Base-by-base conservation (phyloP, 768 basidiomycete species). In the Lactarius trivialis region DNA sequence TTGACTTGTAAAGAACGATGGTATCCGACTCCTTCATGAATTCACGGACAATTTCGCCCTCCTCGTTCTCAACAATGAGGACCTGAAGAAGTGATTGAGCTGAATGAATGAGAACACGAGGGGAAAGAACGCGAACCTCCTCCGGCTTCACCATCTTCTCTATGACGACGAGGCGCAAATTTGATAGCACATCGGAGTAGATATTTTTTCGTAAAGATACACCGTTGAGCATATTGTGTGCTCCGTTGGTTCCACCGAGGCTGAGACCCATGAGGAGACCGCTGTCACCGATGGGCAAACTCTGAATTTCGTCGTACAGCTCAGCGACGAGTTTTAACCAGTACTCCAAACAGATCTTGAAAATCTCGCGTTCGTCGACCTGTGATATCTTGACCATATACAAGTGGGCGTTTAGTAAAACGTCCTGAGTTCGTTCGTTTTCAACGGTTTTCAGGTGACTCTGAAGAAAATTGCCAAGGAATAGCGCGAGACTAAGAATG, bases 91-190 rank as follows among this genome's bases (percentile, higher is more conserved):
- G 30, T 26, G 2, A n/a, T 48, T 63, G 28, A 52, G 49, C 21
- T 54, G 7, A n/a, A 24, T 61, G 24, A 58, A 33, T 65, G 61
- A 67, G 60, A 30, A 41, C 32, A 36, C 41, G 45, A 36, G 26
- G 30, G n/a, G 26, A 19, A 37, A 58, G 15, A 26, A 33, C 12
- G 11, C 81, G 43, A 63, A 93, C 96, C 83, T 99, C 97, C 74
- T 99, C 97, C 5, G 97, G 97, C 73, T 98, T 99, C 67, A 98
- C 97, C 97, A 99, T 99, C 69, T 92, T 84, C 76, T 98, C 96
- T 68, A 98, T 96, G 70, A 99, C 93, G 50, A 98, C 96, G 63
- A 98, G 75, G 49, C 97, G 83, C 68, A 99, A 73, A 73, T 99
- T 97, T 33, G 90, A 93, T 57, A 99, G 78, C 12, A 99, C 93